Evolutionary conservation across 2,329 filamentous ascomycete genomes (phyloP).

Genomic region (Alternaria sp.): DNA sequence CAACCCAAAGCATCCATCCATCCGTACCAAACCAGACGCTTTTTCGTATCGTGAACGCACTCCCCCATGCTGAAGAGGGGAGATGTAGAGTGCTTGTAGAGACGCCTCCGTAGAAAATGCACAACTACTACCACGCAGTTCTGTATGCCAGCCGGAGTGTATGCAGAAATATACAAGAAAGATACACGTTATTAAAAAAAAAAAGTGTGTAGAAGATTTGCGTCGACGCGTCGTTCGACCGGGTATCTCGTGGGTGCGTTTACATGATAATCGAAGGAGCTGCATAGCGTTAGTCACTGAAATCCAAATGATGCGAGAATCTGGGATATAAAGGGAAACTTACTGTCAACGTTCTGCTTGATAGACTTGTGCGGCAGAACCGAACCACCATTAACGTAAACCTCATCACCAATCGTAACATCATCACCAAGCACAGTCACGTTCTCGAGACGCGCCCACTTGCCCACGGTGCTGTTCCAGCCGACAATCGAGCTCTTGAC

Average conservation of each 20-base stretch:
- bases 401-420: conserved; percentile 95
- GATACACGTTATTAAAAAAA: conserved; percentile 42
- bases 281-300: conserved; percentile 26
- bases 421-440: conserved; percentile 98
- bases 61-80: conserved; percentile 15
- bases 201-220: conserved; percentile 28
- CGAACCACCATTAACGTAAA: conserved; percentile 97
- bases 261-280: conserved; percentile 58
- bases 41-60: conserved; percentile 19
- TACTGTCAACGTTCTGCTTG: conserved; percentile 89
- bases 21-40: conserved; percentile 13
- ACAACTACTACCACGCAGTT: neutral
- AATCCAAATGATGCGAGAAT: neutral
- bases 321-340: conserved; percentile 14
- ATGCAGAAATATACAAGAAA: conserved; percentile 46
- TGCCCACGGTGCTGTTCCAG: conserved; percentile 96
- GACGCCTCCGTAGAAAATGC: conserved; percentile 15
- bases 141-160: conserved; percentile 19
- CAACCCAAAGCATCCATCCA: conserved; percentile 12
- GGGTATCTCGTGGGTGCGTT: conserved; percentile 20
- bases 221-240: conserved; percentile 11
- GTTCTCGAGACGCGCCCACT: conserved; percentile 96
- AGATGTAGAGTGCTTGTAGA: neutral
- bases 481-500: conserved; percentile 98
- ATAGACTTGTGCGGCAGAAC: conserved; percentile 98